A percentile compares a stretch with the other conserved stretches of the same genome.
phyloP scores from a whole-genome alignment of 2,329 filamentous ascomycete species.

The Aspergillus pseudoterreus region DNA sequence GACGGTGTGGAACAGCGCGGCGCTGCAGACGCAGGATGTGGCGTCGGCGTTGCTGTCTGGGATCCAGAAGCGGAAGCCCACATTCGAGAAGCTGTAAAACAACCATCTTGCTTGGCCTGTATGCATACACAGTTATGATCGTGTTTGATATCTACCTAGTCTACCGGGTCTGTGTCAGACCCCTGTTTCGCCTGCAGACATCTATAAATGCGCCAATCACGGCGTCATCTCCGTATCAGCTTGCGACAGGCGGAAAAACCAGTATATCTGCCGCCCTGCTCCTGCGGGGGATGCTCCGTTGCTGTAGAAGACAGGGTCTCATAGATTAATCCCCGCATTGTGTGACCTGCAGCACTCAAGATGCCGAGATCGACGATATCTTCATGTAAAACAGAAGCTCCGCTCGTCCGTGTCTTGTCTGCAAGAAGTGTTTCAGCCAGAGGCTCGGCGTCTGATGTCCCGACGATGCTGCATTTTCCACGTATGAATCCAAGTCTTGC shows the following conservation, averaged over 20 bases:
- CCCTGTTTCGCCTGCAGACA: too few relatives aligned
- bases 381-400: background rate
- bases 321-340: background rate
- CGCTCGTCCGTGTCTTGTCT: background rate
- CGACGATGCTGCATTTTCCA: background rate
- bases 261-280: background rate
- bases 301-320: too few relatives aligned
- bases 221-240: background rate
- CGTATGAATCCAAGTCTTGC: background rate
- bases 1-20: constrained; percentile 78
- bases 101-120: background rate
- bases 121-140: background rate
- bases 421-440: background rate
- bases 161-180: too few relatives aligned
- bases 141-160: background rate
- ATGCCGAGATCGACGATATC: background rate
- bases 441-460: background rate
- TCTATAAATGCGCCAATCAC: background rate
- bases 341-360: background rate
- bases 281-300: too few relatives aligned
- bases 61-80: constrained; percentile 72
- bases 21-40: constrained; percentile 77
- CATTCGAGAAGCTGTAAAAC: constrained; percentile 73
- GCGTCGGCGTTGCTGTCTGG: constrained; percentile 69
- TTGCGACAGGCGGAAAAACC: background rate